Evolutionary conservation across 2,329 filamentous ascomycete species (phyloP).

Genomic region (Sphaerulina musiva): DNA sequence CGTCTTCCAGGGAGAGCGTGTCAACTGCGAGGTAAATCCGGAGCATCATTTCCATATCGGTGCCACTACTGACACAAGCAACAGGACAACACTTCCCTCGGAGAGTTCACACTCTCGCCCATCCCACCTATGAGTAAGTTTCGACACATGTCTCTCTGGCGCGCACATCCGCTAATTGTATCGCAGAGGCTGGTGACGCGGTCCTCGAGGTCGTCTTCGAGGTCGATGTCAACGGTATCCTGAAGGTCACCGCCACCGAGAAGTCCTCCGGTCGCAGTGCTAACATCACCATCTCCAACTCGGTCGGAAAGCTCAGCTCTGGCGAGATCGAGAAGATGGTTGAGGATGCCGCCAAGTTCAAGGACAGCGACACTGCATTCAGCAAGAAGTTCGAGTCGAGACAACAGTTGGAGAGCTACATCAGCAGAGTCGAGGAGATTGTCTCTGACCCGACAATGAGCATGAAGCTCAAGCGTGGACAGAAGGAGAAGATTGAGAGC

Average conservation of each 20-base stretch:
- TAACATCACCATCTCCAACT: conserved; percentile 99
- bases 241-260: conserved; percentile 98
- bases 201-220: conserved; percentile 98
- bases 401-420: conserved; percentile 99
- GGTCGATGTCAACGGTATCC: conserved; percentile 94
- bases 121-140: conserved; percentile 39
- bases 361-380: conserved; percentile 95
- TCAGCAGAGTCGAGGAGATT: conserved; percentile 97
- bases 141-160: background rate
- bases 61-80: too few species aligned
- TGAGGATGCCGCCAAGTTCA: conserved; percentile 95
- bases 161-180: background rate
- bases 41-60: too few species aligned
- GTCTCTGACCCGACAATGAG: conserved; percentile 93
- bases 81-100: conserved; percentile 85
- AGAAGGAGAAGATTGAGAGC: conserved; percentile 99
- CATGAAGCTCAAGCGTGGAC: conserved; percentile 95
- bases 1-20: conserved; percentile 84
- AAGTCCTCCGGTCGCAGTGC: conserved; percentile 96
- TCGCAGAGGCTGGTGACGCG: conserved; percentile 69
- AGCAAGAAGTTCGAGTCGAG: conserved; percentile 99
- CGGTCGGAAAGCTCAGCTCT: conserved; percentile 93
- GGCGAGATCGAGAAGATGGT: conserved; percentile 98
- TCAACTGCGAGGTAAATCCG: conserved; percentile 65
- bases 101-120: conserved; percentile 91